Evolutionary conservation across 768 basidiomycete genomes (phyloP).

Genomic region (Lactarius hengduanensis): DNA sequence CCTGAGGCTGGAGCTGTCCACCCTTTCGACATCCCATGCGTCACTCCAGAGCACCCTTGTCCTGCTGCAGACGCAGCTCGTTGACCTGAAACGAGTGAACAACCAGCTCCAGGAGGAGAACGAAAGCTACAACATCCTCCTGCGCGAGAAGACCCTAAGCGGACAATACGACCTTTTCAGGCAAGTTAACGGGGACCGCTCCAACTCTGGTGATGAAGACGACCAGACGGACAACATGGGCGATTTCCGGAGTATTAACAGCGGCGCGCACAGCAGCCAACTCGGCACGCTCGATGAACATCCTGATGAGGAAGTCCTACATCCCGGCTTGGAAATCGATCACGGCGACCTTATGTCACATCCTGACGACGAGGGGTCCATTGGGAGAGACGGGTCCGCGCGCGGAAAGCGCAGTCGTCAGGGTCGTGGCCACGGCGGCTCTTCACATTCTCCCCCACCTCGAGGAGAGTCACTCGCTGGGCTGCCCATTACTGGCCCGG

Average conservation of each 20-base stretch:
- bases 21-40: slow-evolving; percentile 79
- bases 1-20: slow-evolving; percentile 78
- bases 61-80: slow-evolving; percentile 80
- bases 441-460: slow-evolving; percentile 50
- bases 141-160: slow-evolving; percentile 86
- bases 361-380: slow-evolving; percentile 35
- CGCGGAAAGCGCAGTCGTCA: slow-evolving; percentile 44
- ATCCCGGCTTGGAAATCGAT: slow-evolving; percentile 47
- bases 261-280: slow-evolving; percentile 56
- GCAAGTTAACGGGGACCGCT: slow-evolving; percentile 53
- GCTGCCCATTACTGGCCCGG: slow-evolving; percentile 84
- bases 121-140: slow-evolving; percentile 92
- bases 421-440: slow-evolving; percentile 51
- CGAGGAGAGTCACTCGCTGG: slow-evolving; percentile 83
- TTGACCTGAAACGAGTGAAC: slow-evolving; percentile 87
- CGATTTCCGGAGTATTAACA: slow-evolving; percentile 46
- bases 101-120: slow-evolving; percentile 91
- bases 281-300: slow-evolving; percentile 48
- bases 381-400: slow-evolving; percentile 33
- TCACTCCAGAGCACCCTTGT: slow-evolving; percentile 82
- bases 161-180: slow-evolving; percentile 81
- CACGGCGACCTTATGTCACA: slow-evolving; percentile 45
- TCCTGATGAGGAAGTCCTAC: slow-evolving; percentile 44
- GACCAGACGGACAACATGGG: slow-evolving; percentile 28
- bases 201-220: slow-evolving; percentile 30